Evolutionary conservation across 306 rosid species (phyloP).

Genomic region (Alnus rubra): DNA sequence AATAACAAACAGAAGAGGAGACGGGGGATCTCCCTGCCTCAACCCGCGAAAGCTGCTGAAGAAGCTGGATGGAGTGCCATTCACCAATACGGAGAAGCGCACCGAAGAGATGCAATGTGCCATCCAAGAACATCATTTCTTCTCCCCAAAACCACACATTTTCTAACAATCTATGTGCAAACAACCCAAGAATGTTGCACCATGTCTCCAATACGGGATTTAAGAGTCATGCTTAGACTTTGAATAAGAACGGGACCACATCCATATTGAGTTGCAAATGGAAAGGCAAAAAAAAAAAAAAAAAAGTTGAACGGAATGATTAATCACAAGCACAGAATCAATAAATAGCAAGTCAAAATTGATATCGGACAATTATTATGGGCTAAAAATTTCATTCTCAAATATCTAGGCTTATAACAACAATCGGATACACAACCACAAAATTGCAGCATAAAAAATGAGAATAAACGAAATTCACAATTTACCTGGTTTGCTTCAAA

Average conservation of each 20-base stretch:
- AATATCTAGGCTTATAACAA: background rate
- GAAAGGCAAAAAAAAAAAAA: background rate
- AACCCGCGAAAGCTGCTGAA: no score
- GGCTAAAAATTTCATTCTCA: no score
- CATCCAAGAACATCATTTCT: no score
- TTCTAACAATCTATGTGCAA: no score
- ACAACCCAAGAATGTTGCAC: no score
- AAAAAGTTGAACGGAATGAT: background rate
- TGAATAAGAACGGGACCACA: no score
- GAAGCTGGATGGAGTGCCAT: no score
- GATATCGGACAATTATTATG: background rate
- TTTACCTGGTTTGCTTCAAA: conserved; percentile 1
- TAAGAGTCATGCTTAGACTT: background rate
- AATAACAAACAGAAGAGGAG: no score
- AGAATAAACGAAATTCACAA: background rate
- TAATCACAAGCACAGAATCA: background rate
- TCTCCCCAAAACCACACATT: no score
- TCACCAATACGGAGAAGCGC: no score
- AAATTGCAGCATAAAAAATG: background rate
- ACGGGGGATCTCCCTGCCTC: no score
- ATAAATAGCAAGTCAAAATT: background rate
- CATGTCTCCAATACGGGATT: background rate
- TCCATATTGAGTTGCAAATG: background rate
- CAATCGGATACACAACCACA: background rate
- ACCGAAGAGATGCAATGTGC: no score